phyloP scores from a whole-genome alignment of 768 basidiomycete genomes.

The Phaffia australis region DNA sequence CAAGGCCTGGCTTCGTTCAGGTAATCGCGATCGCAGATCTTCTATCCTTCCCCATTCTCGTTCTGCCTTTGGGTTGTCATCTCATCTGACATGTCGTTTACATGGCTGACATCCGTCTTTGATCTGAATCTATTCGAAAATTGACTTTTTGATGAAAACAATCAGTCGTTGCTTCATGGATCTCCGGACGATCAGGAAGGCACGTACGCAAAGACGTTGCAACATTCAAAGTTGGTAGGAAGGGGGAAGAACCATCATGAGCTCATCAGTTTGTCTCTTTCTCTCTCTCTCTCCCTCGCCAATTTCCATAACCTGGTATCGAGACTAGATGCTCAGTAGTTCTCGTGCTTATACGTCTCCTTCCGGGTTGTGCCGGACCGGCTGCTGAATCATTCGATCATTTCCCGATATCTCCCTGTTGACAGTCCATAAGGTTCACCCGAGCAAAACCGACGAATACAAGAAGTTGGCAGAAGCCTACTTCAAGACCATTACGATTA shows the following conservation, averaged over 20 bases:
- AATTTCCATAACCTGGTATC: no score
- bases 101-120: no score
- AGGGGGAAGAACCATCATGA: conserved; percentile 89
- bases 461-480: conserved; percentile 68
- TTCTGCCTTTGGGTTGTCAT: no score
- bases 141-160: neutral
- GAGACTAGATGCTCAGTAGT: no score
- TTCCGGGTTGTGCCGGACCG: neutral
- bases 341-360: no score
- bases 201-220: conserved; percentile 54
- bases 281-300: neutral
- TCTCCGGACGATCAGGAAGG: conserved; percentile 73
- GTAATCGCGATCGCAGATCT: no score
- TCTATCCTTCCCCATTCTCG: no score
- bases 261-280: conserved; percentile 53
- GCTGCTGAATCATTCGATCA: conserved; percentile 7
- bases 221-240: conserved; percentile 80
- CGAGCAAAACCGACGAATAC: conserved; percentile 68
- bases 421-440: conserved; percentile 75
- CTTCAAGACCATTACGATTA: conserved; percentile 1
- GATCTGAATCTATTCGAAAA: no score
- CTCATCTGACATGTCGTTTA: no score
- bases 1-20: no score
- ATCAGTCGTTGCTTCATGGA: conserved; percentile 79
- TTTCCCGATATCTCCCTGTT: conserved; percentile 27